Conservation (phyloP, 164 flowering plant species). For the Annona squamosa region DNA sequence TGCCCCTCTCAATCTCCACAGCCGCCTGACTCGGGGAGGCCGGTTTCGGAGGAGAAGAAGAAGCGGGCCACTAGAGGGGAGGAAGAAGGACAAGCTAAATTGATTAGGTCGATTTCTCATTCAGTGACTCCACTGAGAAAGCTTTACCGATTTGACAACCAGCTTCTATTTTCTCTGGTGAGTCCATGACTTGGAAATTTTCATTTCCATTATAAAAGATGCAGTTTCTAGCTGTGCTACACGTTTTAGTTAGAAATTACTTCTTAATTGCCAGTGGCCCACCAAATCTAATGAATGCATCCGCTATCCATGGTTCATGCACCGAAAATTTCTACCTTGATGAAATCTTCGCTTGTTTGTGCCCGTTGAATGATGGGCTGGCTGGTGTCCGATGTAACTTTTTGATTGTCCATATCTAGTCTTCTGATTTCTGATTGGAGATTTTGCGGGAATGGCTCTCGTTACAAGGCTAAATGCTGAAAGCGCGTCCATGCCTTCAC, state of each 20-base stretch:
- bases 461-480: background rate
- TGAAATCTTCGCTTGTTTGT: background rate
- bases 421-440: no score
- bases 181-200: conserved; percentile 5
- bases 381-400: no score
- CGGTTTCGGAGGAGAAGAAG: conserved; percentile 15
- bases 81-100: conserved; percentile 21
- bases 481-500: background rate
- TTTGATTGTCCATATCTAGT: no score
- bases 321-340: background rate
- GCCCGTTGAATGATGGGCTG: background rate
- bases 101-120: conserved; percentile 15
- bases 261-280: background rate
- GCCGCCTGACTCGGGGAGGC: background rate
- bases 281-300: background rate
- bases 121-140: conserved; percentile 8
- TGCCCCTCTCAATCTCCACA: conserved; percentile 10
- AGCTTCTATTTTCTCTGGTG: conserved; percentile 29
- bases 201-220: no score
- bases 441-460: background rate
- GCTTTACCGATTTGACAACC: conserved; percentile 15
- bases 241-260: background rate
- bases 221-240: background rate
- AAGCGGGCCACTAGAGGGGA: background rate
- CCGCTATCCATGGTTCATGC: background rate